Conservation (phyloP, 2,329 filamentous ascomycete species). For the Myriosclerotinia curreyana region DNA sequence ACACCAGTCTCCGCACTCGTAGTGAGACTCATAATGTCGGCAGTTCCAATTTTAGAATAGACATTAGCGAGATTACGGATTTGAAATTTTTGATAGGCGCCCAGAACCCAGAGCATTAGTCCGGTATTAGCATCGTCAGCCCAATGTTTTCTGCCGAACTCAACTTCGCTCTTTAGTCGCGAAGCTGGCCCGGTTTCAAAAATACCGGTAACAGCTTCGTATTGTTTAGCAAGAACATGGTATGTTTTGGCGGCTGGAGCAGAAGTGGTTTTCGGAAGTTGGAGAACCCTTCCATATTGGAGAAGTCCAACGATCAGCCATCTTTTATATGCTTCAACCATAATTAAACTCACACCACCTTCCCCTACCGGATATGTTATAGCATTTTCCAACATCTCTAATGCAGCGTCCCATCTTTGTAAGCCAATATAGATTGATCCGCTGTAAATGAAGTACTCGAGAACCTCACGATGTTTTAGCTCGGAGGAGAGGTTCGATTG, state of each 20-base stretch:
- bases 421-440: conserved; percentile 63
- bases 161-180: conserved; percentile 62
- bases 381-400: conserved; percentile 59
- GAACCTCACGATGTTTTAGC: conserved; percentile 52
- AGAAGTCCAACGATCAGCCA: conserved; percentile 79
- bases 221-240: conserved; percentile 61
- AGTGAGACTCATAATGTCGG: conserved; percentile 51
- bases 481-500: conserved; percentile 55
- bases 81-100: conserved; percentile 71
- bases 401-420: conserved; percentile 60
- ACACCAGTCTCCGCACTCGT: conserved; percentile 53
- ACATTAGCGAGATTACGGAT: conserved; percentile 70
- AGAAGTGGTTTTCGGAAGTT: conserved; percentile 56
- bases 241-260: conserved; percentile 54
- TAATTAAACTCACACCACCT: conserved; percentile 66
- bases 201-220: conserved; percentile 64
- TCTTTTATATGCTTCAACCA: conserved; percentile 89
- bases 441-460: conserved; percentile 65
- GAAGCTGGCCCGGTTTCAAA: conserved; percentile 61
- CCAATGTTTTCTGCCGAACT: conserved; percentile 60
- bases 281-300: conserved; percentile 57
- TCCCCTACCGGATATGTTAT: conserved; percentile 66
- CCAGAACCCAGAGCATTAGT: conserved; percentile 66
- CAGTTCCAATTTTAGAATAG: conserved; percentile 60
- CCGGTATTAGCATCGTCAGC: conserved; percentile 68